Percentiles rank a stretch among this genome's conserved stretches.
These are phyloP conservation scores for Coemansia sp. DNA, from an alignment of 371 early-diverging fungal species.

Conservation along the genomic window DNA sequence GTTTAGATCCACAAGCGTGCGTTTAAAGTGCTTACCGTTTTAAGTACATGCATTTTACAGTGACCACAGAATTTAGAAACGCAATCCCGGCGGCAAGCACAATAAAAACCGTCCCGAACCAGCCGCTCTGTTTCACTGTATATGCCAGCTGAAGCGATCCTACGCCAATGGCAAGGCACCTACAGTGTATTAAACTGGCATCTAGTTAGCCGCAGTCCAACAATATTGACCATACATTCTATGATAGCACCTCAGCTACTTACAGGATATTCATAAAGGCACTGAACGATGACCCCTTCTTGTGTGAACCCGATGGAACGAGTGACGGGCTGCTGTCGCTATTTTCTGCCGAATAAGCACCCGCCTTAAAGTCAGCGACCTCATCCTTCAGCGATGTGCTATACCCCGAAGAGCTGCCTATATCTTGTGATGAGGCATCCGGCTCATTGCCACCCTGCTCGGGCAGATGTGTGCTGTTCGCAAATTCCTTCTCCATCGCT, in stretches of 20 bases:
- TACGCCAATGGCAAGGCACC: conserved; percentile 60
- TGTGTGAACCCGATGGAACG: not conserved
- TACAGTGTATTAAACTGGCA: not conserved
- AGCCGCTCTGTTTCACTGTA: conserved; percentile 77
- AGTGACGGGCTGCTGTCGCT: not conserved
- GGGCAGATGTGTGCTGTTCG: not conserved
- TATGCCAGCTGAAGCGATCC: conserved; percentile 81
- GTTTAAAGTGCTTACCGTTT: conserved; percentile 26
- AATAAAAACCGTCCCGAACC: conserved; percentile 74
- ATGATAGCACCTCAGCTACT: conserved; percentile 37
- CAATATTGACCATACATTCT: not conserved
- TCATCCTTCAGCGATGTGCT: conserved; percentile 6
- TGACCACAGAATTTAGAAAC: conserved; percentile 62
- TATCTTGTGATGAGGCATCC: too few species aligned
- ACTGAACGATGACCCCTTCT: conserved; percentile 35
- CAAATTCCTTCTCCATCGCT: not conserved
- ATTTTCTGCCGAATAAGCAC: not conserved
- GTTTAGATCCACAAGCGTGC: not conserved
- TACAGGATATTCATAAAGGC: conserved; percentile 53
- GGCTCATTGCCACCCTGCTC: not conserved
- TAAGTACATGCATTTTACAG: conserved; percentile 70
- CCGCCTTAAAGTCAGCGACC: not conserved
- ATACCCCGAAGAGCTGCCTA: not conserved
- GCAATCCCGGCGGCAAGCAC: conserved; percentile 69
- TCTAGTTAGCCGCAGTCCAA: conserved; percentile 30